Percentiles rank a stretch among this genome's conserved stretches.
These are phyloP conservation scores for Populus hybrid DNA, from an alignment of 441 rosid genomes.

Conservation along the genomic window DNA sequence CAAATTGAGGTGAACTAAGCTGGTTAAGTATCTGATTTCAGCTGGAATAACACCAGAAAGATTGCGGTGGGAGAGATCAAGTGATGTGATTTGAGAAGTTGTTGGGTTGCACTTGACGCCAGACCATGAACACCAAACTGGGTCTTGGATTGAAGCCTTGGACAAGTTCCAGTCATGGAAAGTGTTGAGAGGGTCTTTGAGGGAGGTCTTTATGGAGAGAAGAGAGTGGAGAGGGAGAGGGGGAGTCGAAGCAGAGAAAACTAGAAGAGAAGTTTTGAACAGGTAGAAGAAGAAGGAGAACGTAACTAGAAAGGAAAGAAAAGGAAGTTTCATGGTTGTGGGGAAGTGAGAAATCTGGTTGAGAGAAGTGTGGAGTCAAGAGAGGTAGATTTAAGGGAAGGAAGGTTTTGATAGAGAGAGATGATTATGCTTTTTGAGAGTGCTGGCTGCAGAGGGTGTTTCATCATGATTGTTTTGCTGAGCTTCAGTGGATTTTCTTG, in stretches of 20 bases:
- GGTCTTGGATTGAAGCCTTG: slow-evolving; percentile 25
- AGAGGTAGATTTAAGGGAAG: slow-evolving; percentile 51
- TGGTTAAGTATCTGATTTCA: slow-evolving; percentile 53
- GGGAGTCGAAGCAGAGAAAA: slow-evolving; percentile 20
- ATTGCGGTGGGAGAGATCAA: slow-evolving; percentile 68
- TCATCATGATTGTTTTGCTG: slow-evolving; percentile 48
- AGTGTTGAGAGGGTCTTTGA: slow-evolving; percentile 47
- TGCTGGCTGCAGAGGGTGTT: slow-evolving; percentile 52
- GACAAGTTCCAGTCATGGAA: slow-evolving; percentile 70
- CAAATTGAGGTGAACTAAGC: slow-evolving; percentile 64
- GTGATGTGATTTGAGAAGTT: slow-evolving; percentile 50
- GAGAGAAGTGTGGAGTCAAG: slow-evolving; percentile 22
- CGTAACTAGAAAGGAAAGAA: slow-evolving; percentile 24
- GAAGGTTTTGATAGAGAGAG: slow-evolving; percentile 41
- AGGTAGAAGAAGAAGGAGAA: slow-evolving; percentile 27
- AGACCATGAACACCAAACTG: slow-evolving; percentile 85
- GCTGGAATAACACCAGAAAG: slow-evolving; percentile 67
- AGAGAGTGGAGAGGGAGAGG: slow-evolving; percentile 71
- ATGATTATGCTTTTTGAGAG: slow-evolving; percentile 36
- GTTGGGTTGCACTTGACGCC: slow-evolving; percentile 59
- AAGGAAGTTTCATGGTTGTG: slow-evolving; percentile 50
- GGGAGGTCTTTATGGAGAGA: slow-evolving; percentile 66
- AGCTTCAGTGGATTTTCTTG: slow-evolving; percentile 34
- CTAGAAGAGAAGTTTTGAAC: slow-evolving; percentile 17
- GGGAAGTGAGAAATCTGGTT: slow-evolving; percentile 23